Percentiles rank a stretch among this genome's conserved stretches.
phyloP scores from a whole-genome alignment of 2,329 filamentous ascomycete genomes.

The Ceratocystis ficicola region DNA sequence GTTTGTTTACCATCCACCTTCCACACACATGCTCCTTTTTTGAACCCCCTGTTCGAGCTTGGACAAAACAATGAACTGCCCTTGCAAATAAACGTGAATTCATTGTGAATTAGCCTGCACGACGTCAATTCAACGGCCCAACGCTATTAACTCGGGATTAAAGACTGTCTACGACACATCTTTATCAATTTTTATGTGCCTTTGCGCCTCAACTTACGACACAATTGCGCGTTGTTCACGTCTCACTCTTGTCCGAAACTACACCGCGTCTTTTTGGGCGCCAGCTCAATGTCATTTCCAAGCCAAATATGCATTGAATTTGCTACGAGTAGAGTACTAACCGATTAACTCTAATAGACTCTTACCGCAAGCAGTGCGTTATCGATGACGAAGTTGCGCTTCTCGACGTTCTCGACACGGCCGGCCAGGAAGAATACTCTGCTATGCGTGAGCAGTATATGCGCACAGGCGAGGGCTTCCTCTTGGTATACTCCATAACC shows the following conservation, averaged over 20 bases:
- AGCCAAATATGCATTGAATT: background rate
- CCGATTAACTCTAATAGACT: constrained; percentile 48
- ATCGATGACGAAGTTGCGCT: constrained; percentile 97
- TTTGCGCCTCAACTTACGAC: background rate
- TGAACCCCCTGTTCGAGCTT: constrained; percentile 3
- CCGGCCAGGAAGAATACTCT: constrained; percentile 97
- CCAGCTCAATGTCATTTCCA: background rate
- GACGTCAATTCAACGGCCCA: too few relatives aligned
- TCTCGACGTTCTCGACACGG: constrained; percentile 94
- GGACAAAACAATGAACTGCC: background rate
- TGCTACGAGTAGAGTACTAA: background rate
- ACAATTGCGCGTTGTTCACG: background rate
- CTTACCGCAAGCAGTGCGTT: constrained; percentile 98
- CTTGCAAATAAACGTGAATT: too few relatives aligned
- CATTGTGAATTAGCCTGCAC: too few relatives aligned
- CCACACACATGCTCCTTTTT: constrained; percentile 18
- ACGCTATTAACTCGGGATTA: too few relatives aligned
- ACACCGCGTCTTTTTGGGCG: background rate
- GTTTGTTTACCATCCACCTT: constrained; percentile 37
- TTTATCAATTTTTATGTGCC: background rate
- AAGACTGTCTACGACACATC: too few relatives aligned
- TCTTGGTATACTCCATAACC: constrained; percentile 96
- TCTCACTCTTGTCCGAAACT: background rate
- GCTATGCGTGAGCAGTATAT: constrained; percentile 99
- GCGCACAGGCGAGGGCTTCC: constrained; percentile 94